Conservation (phyloP, 805 yeast species). For the Hanseniaspora jakobsenii region DNA sequence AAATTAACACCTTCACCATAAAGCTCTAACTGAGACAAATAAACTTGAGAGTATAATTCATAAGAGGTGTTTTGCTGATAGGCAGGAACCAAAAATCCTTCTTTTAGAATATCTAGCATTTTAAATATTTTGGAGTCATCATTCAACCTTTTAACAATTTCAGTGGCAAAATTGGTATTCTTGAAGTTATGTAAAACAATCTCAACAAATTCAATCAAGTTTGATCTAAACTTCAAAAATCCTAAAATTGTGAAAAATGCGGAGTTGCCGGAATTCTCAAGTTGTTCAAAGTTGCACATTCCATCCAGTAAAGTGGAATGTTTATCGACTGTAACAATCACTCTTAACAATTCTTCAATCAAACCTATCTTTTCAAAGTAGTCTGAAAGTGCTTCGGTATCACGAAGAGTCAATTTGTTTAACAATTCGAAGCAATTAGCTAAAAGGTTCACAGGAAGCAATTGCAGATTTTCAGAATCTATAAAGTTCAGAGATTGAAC, state of each 20-base stretch:
- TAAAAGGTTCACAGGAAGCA: slow-evolving; percentile 47
- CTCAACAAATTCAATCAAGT: slow-evolving; percentile 52
- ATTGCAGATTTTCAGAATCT: slow-evolving; percentile 33
- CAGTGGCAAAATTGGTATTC: slow-evolving; percentile 27
- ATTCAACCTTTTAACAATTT: background rate
- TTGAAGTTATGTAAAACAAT: slow-evolving; percentile 52
- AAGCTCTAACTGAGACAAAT: slow-evolving; percentile 9
- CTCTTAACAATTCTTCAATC: slow-evolving; percentile 41
- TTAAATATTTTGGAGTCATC: slow-evolving; percentile 1
- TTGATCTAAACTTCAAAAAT: slow-evolving; percentile 50
- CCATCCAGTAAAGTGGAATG: slow-evolving; percentile 44
- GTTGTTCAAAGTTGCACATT: slow-evolving; percentile 27
- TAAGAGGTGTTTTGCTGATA: slow-evolving; percentile 2
- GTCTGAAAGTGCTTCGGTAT: slow-evolving; percentile 42
- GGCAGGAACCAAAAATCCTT: background rate
- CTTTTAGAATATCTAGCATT: slow-evolving; percentile 6
- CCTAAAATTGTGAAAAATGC: slow-evolving; percentile 44
- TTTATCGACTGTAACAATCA: slow-evolving; percentile 44
- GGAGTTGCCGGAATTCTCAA: slow-evolving; percentile 22
- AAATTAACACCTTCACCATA: slow-evolving; percentile 7
- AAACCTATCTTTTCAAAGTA: slow-evolving; percentile 26
- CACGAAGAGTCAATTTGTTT: slow-evolving; percentile 40
- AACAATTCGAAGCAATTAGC: slow-evolving; percentile 50
- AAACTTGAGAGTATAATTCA: slow-evolving; percentile 7
- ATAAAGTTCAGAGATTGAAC: slow-evolving; percentile 36